Percentiles rank a stretch among this genome's conserved stretches.
Conservation (phyloP, 2,329 filamentous ascomycete species). For the Gnomoniopsis smithogilvyi region DNA sequence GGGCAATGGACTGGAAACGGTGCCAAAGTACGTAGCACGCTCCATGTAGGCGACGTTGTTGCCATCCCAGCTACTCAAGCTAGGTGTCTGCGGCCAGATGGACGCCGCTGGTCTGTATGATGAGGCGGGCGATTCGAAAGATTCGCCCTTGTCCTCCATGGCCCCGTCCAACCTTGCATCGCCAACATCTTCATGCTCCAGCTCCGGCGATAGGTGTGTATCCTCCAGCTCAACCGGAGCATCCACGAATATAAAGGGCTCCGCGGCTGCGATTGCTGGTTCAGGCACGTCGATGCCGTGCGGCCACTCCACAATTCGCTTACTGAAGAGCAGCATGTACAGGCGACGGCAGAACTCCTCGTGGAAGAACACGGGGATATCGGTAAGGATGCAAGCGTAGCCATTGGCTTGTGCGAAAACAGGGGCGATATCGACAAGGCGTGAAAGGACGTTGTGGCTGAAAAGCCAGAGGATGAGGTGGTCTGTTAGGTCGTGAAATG, state of each 20-base stretch:
- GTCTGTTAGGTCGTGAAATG: constrained; percentile 7
- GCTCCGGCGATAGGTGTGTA: background rate
- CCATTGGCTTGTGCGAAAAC: constrained; percentile 1
- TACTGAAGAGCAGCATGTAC: constrained; percentile 12
- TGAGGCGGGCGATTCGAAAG: background rate
- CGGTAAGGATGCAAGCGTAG: constrained; percentile 4
- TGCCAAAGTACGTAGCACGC: constrained; percentile 9
- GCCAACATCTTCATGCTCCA: background rate
- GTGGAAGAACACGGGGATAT: constrained; percentile 3
- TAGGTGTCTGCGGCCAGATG: background rate
- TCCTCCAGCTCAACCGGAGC: background rate
- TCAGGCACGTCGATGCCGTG: constrained; percentile 5
- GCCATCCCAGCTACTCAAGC: background rate
- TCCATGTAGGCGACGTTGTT: background rate
- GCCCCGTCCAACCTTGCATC: background rate
- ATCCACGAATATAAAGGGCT: background rate
- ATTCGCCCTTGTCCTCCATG: background rate
- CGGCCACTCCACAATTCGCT: constrained; percentile 13
- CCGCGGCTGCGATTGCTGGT: background rate
- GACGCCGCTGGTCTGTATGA: background rate
- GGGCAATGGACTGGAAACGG: background rate
- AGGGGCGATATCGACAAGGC: constrained; percentile 5
- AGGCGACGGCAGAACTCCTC: constrained; percentile 13
- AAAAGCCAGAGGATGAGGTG: constrained; percentile 8
- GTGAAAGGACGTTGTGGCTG: background rate